Conservation (phyloP, 108 stramenopile species). For the Nitzschia sp. region DNA sequence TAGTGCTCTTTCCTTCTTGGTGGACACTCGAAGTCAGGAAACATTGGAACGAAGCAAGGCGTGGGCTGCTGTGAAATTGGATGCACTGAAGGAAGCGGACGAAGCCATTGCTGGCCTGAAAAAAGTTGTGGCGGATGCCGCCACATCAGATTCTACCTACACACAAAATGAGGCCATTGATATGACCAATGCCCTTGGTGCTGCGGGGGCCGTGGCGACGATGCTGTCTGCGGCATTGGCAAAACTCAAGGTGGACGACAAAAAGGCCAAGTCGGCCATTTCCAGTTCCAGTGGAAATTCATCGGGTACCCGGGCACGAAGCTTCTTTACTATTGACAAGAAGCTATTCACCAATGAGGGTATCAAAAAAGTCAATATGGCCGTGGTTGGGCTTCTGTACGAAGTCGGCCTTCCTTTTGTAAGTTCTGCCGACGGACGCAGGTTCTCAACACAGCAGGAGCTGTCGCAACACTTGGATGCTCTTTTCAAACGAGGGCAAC, state of each 20-base stretch:
- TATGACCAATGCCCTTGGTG: constrained; percentile 41
- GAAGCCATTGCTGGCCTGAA: constrained; percentile 56
- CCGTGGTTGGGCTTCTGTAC: constrained; percentile 69
- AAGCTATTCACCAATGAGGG: constrained; percentile 77
- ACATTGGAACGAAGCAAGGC: constrained; percentile 40
- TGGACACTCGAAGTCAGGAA: constrained; percentile 42
- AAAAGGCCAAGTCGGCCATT: constrained; percentile 13
- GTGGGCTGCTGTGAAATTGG: constrained; percentile 66
- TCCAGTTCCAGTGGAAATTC: not conserved
- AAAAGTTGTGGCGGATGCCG: constrained; percentile 45
- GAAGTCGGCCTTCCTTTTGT: constrained; percentile 80
- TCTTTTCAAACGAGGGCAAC: constrained; percentile 69
- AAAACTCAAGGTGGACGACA: constrained; percentile 33
- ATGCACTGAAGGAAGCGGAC: constrained; percentile 55
- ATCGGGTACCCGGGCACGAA: constrained; percentile 9
- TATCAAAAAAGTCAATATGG: constrained; percentile 64
- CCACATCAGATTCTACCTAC: constrained; percentile 36
- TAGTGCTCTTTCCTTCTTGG: constrained; percentile 34
- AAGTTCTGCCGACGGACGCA: constrained; percentile 74
- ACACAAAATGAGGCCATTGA: constrained; percentile 45
- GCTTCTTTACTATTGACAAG: constrained; percentile 41
- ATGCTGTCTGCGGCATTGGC: constrained; percentile 36
- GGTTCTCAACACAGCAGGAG: constrained; percentile 76
- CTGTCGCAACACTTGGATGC: constrained; percentile 74
- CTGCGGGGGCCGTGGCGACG: constrained; percentile 42